Percentiles rank a stretch among this genome's conserved stretches.
Conservation (phyloP, 2,329 filamentous ascomycete genomes). For the Colletotrichum destructivum region DNA sequence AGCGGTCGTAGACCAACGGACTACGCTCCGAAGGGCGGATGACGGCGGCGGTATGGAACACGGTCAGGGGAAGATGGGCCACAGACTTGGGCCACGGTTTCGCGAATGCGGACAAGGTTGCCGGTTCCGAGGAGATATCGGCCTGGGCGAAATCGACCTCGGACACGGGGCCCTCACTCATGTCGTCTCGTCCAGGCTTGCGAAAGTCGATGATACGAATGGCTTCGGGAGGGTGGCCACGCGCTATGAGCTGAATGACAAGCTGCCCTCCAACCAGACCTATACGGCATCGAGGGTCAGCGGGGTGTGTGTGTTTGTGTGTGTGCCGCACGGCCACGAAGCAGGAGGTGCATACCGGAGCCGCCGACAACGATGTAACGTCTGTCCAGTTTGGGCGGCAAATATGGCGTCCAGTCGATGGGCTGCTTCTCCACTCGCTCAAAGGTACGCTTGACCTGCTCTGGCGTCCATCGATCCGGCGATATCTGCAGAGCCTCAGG, state of each 20-base stretch:
- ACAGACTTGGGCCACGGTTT: slow-evolving; percentile 61
- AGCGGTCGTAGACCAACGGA: slow-evolving; percentile 59
- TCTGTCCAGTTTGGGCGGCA: slow-evolving; percentile 58
- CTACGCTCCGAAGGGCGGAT: slow-evolving; percentile 67
- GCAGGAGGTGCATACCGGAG: slow-evolving; percentile 54
- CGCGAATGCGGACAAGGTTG: slow-evolving; percentile 62
- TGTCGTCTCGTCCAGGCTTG: slow-evolving; percentile 58
- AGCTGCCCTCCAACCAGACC: slow-evolving; percentile 71
- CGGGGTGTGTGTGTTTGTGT: too few relatives aligned
- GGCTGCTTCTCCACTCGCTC: slow-evolving; percentile 53
- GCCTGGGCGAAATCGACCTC: slow-evolving; percentile 61
- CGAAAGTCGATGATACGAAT: slow-evolving; percentile 70
- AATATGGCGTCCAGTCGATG: slow-evolving; percentile 54
- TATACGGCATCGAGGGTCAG: slow-evolving; percentile 43
- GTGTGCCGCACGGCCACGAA: neutral
- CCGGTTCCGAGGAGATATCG: slow-evolving; percentile 64
- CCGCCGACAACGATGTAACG: slow-evolving; percentile 63
- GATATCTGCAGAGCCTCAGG: slow-evolving; percentile 51
- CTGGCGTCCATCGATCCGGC: slow-evolving; percentile 54
- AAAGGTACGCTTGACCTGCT: slow-evolving; percentile 54
- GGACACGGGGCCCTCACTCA: slow-evolving; percentile 53
- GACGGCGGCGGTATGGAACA: slow-evolving; percentile 71
- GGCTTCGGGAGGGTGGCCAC: slow-evolving; percentile 64
- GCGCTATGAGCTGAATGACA: slow-evolving; percentile 66
- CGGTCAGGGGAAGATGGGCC: slow-evolving; percentile 64